Conservation (phyloP, 768 basidiomycete species). For the Tephrocybe rancida region DNA sequence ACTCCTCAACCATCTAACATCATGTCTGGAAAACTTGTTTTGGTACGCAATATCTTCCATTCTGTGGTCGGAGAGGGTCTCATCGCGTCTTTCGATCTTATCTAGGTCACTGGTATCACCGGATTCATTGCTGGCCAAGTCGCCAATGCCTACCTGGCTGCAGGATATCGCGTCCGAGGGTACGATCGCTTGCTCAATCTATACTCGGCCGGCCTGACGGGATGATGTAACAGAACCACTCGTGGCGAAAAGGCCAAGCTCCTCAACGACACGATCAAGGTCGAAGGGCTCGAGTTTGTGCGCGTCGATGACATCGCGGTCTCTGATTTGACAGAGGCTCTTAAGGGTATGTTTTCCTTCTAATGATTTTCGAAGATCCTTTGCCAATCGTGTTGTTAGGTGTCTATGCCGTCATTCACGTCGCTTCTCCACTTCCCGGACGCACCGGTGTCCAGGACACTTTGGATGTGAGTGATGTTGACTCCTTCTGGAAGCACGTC, state of each 20-base stretch:
- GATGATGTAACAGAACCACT: conserved; percentile 26
- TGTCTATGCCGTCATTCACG: conserved; percentile 42
- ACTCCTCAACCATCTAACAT: too few species aligned
- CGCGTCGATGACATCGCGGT: conserved; percentile 22
- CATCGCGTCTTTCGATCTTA: background rate
- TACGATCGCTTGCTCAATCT: conserved; percentile 14
- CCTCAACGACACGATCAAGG: conserved; percentile 23
- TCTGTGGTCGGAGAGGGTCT: background rate
- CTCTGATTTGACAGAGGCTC: conserved; percentile 14
- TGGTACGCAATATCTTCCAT: conserved; percentile 12
- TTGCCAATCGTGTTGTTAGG: conserved; percentile 19
- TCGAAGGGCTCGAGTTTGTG: conserved; percentile 29
- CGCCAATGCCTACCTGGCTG: conserved; percentile 31
- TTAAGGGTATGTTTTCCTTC: conserved; percentile 18
- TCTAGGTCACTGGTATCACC: conserved; percentile 41
- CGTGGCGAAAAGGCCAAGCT: conserved; percentile 31
- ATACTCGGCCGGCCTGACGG: background rate
- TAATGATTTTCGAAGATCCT: background rate
- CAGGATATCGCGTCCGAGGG: conserved; percentile 44
- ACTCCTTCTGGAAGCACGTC: background rate
- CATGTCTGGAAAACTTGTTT: conserved; percentile 23
- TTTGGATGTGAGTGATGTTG: conserved; percentile 18
- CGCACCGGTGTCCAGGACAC: conserved; percentile 21
- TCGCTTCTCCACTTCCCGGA: conserved; percentile 30
- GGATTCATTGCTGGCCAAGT: conserved; percentile 44